These are phyloP conservation scores for Apiospora pterosperma DNA, from an alignment of 2,329 filamentous ascomycete genomes.

Conservation along the genomic window DNA sequence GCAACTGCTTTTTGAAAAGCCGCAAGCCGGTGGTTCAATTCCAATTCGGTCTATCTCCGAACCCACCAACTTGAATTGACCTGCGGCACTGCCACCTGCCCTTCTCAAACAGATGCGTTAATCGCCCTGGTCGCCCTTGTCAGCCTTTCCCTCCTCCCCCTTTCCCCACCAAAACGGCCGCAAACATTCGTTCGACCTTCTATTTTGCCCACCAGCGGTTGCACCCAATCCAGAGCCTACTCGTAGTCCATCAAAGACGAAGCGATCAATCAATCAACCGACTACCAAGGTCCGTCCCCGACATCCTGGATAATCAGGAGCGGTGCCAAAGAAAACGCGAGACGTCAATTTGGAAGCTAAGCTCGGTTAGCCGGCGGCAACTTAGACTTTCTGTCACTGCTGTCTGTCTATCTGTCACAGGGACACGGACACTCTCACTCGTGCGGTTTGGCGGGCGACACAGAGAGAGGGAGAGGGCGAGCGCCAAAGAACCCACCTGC, in stretches of 20 bases:
- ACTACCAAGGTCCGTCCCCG: not conserved
- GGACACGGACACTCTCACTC: not conserved
- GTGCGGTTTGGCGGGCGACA: not conserved
- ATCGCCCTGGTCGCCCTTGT: not conserved
- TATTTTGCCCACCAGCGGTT: not conserved
- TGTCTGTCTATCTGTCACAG: not conserved
- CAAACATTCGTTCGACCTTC: not conserved
- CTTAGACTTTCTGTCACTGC: not conserved
- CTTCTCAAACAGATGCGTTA: not conserved
- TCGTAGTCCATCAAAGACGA: not conserved
- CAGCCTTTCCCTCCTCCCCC: not conserved
- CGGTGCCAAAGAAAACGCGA: not conserved
- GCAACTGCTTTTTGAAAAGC: not conserved
- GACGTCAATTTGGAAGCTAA: constrained; percentile 1
- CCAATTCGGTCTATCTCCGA: constrained; percentile 1
- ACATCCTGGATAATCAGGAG: not conserved
- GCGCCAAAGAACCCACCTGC: not conserved
- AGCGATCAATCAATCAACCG: not conserved
- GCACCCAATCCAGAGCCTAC: not conserved
- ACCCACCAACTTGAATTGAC: not conserved
- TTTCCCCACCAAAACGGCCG: constrained; percentile 1
- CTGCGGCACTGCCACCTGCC: not conserved
- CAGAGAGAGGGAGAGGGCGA: not conserved
- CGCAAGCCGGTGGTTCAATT: not conserved
- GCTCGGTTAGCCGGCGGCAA: not conserved